Evolutionary conservation across 345 rosid genomes (phyloP).

Genomic region (Pseudoturritis turrita): DNA sequence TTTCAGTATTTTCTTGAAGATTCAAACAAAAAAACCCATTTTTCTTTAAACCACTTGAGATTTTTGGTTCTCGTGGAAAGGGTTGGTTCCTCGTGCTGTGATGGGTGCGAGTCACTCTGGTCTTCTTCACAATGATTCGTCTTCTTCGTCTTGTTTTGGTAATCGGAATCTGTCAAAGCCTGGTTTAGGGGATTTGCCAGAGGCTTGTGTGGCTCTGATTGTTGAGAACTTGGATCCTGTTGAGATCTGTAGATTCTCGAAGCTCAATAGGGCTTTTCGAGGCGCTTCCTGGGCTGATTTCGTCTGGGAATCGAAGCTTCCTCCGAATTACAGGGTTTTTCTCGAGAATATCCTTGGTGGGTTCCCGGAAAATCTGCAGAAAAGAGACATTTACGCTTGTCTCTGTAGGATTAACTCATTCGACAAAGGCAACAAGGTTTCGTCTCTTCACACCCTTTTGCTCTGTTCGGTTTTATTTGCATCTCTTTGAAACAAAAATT

Average conservation of each 20-base stretch:
- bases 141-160: slow-evolving; percentile 17
- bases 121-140: slow-evolving; percentile 14
- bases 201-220: slow-evolving; percentile 69
- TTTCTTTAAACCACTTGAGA: neutral
- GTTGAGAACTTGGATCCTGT: slow-evolving; percentile 64
- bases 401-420: slow-evolving; percentile 53
- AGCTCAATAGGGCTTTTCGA: slow-evolving; percentile 69
- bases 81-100: neutral
- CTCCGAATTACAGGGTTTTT: slow-evolving; percentile 50
- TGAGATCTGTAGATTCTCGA: slow-evolving; percentile 72
- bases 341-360: slow-evolving; percentile 49
- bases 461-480: neutral
- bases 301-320: slow-evolving; percentile 94
- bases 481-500: neutral
- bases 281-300: slow-evolving; percentile 95
- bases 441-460: neutral
- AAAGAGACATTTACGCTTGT: slow-evolving; percentile 59
- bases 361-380: slow-evolving; percentile 39
- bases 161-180: slow-evolving; percentile 18
- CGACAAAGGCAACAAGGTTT: slow-evolving; percentile 81
- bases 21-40: neutral
- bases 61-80: neutral
- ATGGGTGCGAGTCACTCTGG: slow-evolving; percentile 68
- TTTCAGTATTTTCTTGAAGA: neutral
- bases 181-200: slow-evolving; percentile 76